phyloP scores from a whole-genome alignment of 345 rosid genomes.

The Ailanthus altissimus region DNA sequence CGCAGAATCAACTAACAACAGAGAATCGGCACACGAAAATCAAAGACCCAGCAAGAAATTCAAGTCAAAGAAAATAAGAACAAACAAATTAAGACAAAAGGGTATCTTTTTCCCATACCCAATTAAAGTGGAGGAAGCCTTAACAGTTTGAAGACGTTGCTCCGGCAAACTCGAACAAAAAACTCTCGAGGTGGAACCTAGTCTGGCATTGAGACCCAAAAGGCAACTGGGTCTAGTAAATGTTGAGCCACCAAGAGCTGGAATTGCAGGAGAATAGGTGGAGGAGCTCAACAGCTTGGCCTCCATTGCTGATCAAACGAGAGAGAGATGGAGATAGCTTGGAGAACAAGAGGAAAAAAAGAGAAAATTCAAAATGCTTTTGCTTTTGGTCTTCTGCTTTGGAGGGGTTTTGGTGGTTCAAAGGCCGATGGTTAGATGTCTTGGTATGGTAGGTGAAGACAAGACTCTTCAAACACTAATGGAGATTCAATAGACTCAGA shows the following conservation, averaged over 20 bases:
- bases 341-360: neutral
- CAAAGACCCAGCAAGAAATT: slow-evolving; percentile 8
- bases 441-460: too few species aligned
- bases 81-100: slow-evolving; percentile 15
- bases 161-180: slow-evolving; percentile 32
- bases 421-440: too few species aligned
- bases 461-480: too few species aligned
- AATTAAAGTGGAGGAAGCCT: slow-evolving; percentile 41
- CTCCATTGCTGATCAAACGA: slow-evolving; percentile 47
- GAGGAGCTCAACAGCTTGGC: slow-evolving; percentile 46
- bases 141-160: slow-evolving; percentile 34
- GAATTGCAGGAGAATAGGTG: slow-evolving; percentile 37
- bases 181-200: slow-evolving; percentile 14
- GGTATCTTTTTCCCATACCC: slow-evolving; percentile 42
- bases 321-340: slow-evolving; percentile 3
- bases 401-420: too few species aligned
- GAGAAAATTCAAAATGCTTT: neutral
- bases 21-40: neutral
- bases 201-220: slow-evolving; percentile 23
- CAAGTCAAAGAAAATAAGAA: slow-evolving; percentile 8
- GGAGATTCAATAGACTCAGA: too few species aligned
- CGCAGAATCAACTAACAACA: neutral
- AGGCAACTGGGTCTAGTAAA: slow-evolving; percentile 22
- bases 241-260: slow-evolving; percentile 26
- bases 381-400: neutral